These are phyloP conservation scores for Yamadazyma blattariae DNA, from an alignment of 1,139 yeast genomes.

Conservation along the genomic window DNA sequence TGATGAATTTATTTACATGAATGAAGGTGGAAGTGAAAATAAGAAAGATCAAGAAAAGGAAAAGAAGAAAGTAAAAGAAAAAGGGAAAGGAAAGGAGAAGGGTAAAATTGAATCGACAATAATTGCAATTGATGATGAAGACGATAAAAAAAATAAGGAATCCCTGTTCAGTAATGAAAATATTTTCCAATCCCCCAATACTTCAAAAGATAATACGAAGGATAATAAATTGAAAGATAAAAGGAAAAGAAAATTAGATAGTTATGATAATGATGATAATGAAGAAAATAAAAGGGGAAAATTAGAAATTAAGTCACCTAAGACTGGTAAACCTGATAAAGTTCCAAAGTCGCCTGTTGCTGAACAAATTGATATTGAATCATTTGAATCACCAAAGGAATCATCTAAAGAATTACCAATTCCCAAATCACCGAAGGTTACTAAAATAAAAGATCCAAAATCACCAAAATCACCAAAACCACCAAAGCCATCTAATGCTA, in stretches of 20 bases:
- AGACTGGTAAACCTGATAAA: too few species aligned
- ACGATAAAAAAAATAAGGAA: constrained; percentile 1
- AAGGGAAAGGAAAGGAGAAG: not conserved
- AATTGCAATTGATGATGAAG: not conserved
- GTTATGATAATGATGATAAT: not conserved
- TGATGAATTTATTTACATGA: constrained; percentile 23
- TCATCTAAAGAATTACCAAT: too few species aligned
- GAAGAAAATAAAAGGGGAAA: not conserved
- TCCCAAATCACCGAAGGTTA: not conserved
- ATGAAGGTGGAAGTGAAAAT: constrained; percentile 3
- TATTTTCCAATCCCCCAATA: constrained; percentile 35
- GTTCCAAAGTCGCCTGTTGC: too few species aligned
- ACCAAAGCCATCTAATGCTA: not conserved
- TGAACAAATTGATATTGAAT: not conserved
- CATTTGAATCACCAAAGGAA: too few species aligned
- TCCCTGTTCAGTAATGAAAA: constrained; percentile 36
- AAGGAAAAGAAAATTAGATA: not conserved
- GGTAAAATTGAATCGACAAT: too few species aligned
- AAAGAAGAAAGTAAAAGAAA: constrained; percentile 1
- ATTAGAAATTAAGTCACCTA: not conserved
- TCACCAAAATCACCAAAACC: not conserved
- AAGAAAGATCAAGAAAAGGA: constrained; percentile 1
- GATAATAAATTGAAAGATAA: too few species aligned
- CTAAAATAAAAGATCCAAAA: not conserved
- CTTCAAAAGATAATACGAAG: too few species aligned